phyloP scores from a whole-genome alignment of 164 flowering plant species.

The Stephania yunnanensis region DNA sequence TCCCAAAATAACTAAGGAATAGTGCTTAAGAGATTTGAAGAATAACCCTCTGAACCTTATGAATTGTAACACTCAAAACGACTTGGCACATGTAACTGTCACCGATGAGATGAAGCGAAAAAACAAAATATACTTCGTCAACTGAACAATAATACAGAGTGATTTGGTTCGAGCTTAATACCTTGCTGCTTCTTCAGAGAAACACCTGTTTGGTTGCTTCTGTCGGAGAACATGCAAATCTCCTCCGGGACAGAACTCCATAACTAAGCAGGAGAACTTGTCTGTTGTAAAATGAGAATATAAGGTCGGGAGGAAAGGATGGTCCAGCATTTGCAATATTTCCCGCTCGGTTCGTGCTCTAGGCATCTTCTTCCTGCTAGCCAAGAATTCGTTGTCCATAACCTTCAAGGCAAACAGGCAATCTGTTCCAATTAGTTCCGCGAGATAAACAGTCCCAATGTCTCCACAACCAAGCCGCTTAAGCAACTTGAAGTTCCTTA shows the following conservation, averaged over 20 bases:
- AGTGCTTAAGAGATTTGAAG: not conserved
- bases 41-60: not conserved
- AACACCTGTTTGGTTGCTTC: constrained; percentile 59
- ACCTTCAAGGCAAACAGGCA: constrained; percentile 78
- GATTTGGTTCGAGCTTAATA: constrained; percentile 20
- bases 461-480: constrained; percentile 82
- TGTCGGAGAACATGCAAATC: constrained; percentile 85
- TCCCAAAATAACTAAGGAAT: not conserved
- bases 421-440: constrained; percentile 54
- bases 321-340: constrained; percentile 68
- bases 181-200: constrained; percentile 75
- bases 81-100: too few species aligned
- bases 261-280: constrained; percentile 66
- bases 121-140: not conserved
- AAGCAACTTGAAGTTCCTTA: constrained; percentile 65
- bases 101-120: too few species aligned
- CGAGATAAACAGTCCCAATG: constrained; percentile 83
- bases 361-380: constrained; percentile 62
- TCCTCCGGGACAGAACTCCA: constrained; percentile 91
- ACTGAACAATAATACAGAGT: not conserved
- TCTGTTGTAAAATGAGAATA: constrained; percentile 75
- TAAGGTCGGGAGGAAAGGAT: constrained; percentile 81
- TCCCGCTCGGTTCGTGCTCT: constrained; percentile 83
- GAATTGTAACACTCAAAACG: not conserved
- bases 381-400: constrained; percentile 80